These are phyloP conservation scores for Alloteropsis semialata DNA, from an alignment of 176 grass and related monocot species.

Conservation along the genomic window DNA sequence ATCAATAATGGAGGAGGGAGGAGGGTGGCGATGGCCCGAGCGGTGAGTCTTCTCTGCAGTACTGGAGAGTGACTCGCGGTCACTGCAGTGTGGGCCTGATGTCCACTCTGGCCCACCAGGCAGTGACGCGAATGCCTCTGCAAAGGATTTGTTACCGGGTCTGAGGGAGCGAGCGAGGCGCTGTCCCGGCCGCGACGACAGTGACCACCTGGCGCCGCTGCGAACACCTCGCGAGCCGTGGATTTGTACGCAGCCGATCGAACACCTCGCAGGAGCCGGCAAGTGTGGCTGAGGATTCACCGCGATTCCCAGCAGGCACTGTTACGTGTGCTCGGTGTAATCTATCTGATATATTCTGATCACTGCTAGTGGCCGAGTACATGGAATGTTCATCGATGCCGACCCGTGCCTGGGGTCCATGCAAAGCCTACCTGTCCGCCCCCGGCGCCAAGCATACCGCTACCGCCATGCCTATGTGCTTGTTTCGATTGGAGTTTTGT, in stretches of 20 bases:
- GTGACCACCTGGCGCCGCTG: conserved; percentile 8
- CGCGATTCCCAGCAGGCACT: not conserved
- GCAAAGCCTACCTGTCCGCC: not conserved
- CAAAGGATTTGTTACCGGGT: too few relatives aligned
- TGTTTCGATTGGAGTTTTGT: conserved; percentile 10
- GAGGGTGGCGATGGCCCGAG: too few relatives aligned
- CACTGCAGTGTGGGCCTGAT: too few relatives aligned
- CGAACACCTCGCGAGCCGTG: not conserved
- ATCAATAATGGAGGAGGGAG: conserved; percentile 33
- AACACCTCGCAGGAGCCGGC: not conserved
- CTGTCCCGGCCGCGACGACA: conserved; percentile 16
- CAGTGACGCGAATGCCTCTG: too few relatives aligned
- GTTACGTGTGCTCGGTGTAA: not conserved
- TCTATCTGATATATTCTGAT: not conserved
- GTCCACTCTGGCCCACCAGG: too few relatives aligned
- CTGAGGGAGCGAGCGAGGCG: too few relatives aligned
- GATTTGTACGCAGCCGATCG: not conserved
- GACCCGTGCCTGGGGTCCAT: not conserved
- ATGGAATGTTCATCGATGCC: conserved; percentile 24
- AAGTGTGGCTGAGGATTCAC: not conserved
- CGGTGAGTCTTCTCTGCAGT: too few relatives aligned
- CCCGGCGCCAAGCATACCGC: not conserved
- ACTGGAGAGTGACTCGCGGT: too few relatives aligned
- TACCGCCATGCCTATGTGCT: not conserved
- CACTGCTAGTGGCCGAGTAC: not conserved